Evolutionary conservation across 1,139 yeast species (phyloP).

Genomic region (Protomyces arabidopsidicola): DNA sequence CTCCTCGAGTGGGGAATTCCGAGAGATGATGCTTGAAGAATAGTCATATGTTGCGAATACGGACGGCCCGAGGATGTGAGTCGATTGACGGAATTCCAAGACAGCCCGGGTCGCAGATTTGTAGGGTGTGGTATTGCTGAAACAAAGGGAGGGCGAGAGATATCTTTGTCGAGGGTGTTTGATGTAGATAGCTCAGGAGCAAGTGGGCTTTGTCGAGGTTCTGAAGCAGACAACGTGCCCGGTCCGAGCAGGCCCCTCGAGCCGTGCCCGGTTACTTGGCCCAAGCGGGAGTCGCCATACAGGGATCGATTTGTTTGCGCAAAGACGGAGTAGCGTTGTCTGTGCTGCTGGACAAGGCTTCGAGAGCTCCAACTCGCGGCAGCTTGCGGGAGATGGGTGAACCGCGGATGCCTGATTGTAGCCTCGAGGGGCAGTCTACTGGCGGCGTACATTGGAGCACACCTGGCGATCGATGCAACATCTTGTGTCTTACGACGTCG

Average conservation of each 20-base stretch:
- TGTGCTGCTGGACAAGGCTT: not conserved
- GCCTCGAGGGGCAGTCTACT: too few relatives aligned
- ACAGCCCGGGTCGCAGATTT: not conserved
- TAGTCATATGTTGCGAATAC: not conserved
- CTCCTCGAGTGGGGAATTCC: not conserved
- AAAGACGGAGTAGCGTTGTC: not conserved
- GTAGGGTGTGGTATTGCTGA: not conserved
- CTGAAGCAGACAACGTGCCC: not conserved
- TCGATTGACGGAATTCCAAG: not conserved
- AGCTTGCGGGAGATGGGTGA: too few relatives aligned
- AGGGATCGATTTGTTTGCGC: not conserved
- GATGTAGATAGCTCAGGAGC: not conserved
- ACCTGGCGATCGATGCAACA: not conserved
- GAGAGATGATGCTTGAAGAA: not conserved
- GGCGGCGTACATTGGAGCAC: not conserved
- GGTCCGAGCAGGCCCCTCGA: not conserved
- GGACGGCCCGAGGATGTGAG: not conserved
- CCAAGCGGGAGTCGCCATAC: not conserved
- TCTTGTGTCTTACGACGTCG: not conserved
- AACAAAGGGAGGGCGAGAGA: not conserved
- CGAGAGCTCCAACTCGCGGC: too few relatives aligned
- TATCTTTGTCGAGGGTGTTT: not conserved
- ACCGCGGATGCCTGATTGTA: too few relatives aligned
- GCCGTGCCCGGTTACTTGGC: not conserved
- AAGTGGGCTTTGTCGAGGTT: not conserved